phyloP scores from a whole-genome alignment of 805 yeast species.

The Lachancea kluyveri region DNA sequence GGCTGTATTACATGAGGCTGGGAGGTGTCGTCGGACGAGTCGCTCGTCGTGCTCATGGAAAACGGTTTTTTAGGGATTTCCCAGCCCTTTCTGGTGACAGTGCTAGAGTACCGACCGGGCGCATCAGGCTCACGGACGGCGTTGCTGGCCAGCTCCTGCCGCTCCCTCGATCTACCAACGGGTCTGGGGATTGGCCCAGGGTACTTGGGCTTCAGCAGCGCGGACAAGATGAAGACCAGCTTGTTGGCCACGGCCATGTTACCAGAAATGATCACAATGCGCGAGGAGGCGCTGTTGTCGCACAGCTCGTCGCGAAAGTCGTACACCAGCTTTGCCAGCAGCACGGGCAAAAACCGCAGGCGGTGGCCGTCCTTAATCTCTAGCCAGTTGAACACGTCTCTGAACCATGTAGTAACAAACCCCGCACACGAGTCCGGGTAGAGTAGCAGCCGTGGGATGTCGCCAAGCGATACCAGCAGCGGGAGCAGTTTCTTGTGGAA shows the following conservation, averaged over 20 bases:
- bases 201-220: constrained; percentile 37
- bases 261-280: constrained; percentile 52
- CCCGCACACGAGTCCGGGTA: constrained; percentile 27
- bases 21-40: constrained; percentile 27
- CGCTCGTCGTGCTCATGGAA: constrained; percentile 24
- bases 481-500: constrained; percentile 29
- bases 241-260: constrained; percentile 57
- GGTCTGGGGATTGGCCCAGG: constrained; percentile 14
- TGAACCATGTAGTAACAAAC: constrained; percentile 34
- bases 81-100: constrained; percentile 31
- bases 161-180: too few species aligned
- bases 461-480: constrained; percentile 25
- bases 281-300: constrained; percentile 31
- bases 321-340: constrained; percentile 23
- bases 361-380: constrained; percentile 38
- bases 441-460: constrained; percentile 33
- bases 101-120: constrained; percentile 4
- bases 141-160: too few species aligned
- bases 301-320: constrained; percentile 18
- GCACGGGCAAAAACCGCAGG: constrained; percentile 22
- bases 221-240: constrained; percentile 47
- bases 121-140: too few species aligned
- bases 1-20: constrained; percentile 29
- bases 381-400: constrained; percentile 36
- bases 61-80: constrained; percentile 33